Evolutionary conservation across 1,139 yeast species (phyloP).

Genomic region (Yarrowia galli): DNA sequence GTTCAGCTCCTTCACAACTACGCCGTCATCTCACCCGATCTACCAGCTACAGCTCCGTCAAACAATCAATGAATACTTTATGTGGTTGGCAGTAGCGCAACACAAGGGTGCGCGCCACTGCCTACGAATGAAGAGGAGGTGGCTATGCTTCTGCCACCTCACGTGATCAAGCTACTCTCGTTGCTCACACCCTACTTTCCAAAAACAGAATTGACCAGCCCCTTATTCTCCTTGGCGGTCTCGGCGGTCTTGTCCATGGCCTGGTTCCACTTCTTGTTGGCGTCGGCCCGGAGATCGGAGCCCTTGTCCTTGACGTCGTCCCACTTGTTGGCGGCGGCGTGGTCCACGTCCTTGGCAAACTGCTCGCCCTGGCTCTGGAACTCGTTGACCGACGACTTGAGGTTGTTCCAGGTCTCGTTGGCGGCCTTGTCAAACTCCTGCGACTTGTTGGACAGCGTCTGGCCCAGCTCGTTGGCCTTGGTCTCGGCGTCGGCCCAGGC

Average conservation of each 20-base stretch:
- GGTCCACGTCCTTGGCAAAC: constrained; percentile 36
- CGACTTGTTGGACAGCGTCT: constrained; percentile 28
- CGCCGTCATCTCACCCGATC: no score
- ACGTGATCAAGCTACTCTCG: no score
- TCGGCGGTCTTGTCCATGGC: constrained; percentile 37
- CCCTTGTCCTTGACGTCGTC: constrained; percentile 10
- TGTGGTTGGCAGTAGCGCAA: neutral
- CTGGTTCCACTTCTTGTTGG: constrained; percentile 36
- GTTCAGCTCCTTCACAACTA: no score
- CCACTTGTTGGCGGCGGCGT: constrained; percentile 31
- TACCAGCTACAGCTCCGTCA: no score
- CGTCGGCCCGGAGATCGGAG: constrained; percentile 23
- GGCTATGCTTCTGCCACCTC: neutral
- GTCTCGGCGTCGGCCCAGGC: constrained; percentile 10
- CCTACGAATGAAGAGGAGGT: neutral
- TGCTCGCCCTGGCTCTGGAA: constrained; percentile 25
- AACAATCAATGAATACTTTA: neutral
- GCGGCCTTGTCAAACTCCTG: constrained; percentile 35
- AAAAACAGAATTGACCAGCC: constrained; percentile 21
- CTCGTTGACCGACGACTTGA: constrained; percentile 22
- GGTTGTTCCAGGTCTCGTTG: constrained; percentile 26
- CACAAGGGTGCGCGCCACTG: no score
- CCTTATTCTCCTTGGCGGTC: constrained; percentile 35
- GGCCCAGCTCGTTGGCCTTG: constrained; percentile 29
- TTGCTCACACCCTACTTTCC: constrained; percentile 18